A percentile compares a stretch with the other conserved stretches of the same genome.
Conservation (phyloP, 2,329 filamentous ascomycete species). For the Pyricularia sp. region DNA sequence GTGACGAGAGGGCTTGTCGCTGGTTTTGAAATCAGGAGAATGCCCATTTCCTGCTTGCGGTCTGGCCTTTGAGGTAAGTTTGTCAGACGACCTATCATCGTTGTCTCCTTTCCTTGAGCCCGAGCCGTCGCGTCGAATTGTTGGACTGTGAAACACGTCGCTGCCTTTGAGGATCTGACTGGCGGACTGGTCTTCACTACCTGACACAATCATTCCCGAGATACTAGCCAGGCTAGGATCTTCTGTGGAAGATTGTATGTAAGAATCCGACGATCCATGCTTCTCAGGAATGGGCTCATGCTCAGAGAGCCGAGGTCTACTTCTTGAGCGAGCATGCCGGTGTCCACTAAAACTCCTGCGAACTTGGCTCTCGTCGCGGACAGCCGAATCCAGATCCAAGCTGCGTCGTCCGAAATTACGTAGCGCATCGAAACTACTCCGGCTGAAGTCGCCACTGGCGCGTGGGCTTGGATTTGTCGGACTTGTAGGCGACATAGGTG, state of each 20-base stretch:
- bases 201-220: conserved; percentile 56
- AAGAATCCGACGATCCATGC: conserved; percentile 60
- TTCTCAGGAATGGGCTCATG: conserved; percentile 22
- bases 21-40: conserved; percentile 8
- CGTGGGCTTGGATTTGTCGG: conserved; percentile 37
- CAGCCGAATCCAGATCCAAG: conserved; percentile 29
- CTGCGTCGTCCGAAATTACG: conserved; percentile 35
- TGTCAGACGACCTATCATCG: not conserved
- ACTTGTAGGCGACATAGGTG: conserved; percentile 32
- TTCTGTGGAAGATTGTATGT: conserved; percentile 53
- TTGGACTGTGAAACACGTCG: conserved; percentile 76
- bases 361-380: conserved; percentile 25
- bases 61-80: too few relatives aligned
- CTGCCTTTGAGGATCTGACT: conserved; percentile 84
- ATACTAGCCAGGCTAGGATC: conserved; percentile 47
- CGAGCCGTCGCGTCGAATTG: conserved; percentile 41
- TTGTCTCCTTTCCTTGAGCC: conserved; percentile 14
- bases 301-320: conserved; percentile 28
- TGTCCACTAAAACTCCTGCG: conserved; percentile 51
- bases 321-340: conserved; percentile 34
- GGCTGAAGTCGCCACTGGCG: conserved; percentile 37
- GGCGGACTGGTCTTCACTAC: conserved; percentile 66
- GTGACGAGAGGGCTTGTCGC: conserved; percentile 15
- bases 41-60: conserved; percentile 10
- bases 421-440: conserved; percentile 41